phyloP scores from a whole-genome alignment of 495 filamentous ascomycete species.

The Echria macrotheca region DNA sequence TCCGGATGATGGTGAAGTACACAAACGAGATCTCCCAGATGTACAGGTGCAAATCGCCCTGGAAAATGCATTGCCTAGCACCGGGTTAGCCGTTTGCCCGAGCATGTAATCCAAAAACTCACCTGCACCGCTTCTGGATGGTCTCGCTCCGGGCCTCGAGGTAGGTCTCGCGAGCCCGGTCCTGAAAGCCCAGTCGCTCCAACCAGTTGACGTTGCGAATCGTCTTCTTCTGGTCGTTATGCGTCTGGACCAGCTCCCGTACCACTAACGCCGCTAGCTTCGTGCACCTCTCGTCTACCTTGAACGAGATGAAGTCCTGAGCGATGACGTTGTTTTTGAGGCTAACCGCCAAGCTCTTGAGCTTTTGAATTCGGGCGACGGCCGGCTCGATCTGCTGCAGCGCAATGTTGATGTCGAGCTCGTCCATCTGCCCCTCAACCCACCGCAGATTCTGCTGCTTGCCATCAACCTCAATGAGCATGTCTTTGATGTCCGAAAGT shows the following conservation, averaged over 20 bases:
- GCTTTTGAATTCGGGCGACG: slow-evolving; percentile 72
- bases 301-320: slow-evolving; percentile 81
- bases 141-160: slow-evolving; percentile 69
- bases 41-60: slow-evolving; percentile 84
- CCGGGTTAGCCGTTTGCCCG: no score
- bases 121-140: slow-evolving; percentile 78
- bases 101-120: no score
- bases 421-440: slow-evolving; percentile 93
- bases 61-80: slow-evolving; percentile 89
- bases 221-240: slow-evolving; percentile 66
- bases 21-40: slow-evolving; percentile 95
- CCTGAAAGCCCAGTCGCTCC: slow-evolving; percentile 78
- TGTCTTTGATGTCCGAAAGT: slow-evolving; percentile 63
- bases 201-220: slow-evolving; percentile 74
- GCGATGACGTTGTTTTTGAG: slow-evolving; percentile 80
- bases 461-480: slow-evolving; percentile 92
- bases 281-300: slow-evolving; percentile 78
- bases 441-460: slow-evolving; percentile 92
- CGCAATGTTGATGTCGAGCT: slow-evolving; percentile 92
- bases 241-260: slow-evolving; percentile 65
- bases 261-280: slow-evolving; percentile 71
- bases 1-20: slow-evolving; percentile 89
- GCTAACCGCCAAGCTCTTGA: slow-evolving; percentile 69
- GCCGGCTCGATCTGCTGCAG: slow-evolving; percentile 84
- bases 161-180: slow-evolving; percentile 81